phyloP scores from a whole-genome alignment of 2,329 filamentous ascomycete genomes.

The Cadophora gregata region DNA sequence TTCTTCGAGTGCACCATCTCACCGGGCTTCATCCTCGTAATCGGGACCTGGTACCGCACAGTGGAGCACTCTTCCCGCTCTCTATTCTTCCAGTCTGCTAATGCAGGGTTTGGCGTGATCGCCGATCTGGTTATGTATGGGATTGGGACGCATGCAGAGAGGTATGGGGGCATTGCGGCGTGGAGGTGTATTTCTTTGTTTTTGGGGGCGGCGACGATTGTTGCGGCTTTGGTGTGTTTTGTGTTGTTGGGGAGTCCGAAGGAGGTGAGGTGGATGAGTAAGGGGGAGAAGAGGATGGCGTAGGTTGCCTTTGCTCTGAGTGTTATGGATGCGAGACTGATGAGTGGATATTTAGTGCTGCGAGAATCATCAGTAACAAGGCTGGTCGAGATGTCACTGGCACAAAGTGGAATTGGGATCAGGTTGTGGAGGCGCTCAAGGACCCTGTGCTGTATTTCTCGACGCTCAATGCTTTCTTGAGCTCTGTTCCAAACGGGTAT shows the following conservation, averaged over 20 bases:
- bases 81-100: slow-evolving; percentile 47
- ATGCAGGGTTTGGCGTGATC: slow-evolving; percentile 44
- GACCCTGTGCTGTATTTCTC: slow-evolving; percentile 46
- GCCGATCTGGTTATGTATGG: slow-evolving; percentile 35
- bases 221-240: slow-evolving; percentile 33
- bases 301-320: background rate
- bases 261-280: slow-evolving; percentile 38
- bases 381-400: slow-evolving; percentile 32
- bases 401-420: slow-evolving; percentile 44
- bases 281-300: slow-evolving; percentile 36
- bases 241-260: slow-evolving; percentile 37
- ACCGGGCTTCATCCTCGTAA: slow-evolving; percentile 46
- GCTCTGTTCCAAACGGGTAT: slow-evolving; percentile 46
- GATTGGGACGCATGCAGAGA: slow-evolving; percentile 31
- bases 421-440: slow-evolving; percentile 47
- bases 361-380: slow-evolving; percentile 34
- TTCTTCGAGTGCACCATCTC: slow-evolving; percentile 48
- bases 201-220: slow-evolving; percentile 33
- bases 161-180: slow-evolving; percentile 30
- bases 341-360: slow-evolving; percentile 21
- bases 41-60: slow-evolving; percentile 45
- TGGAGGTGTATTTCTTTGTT: slow-evolving; percentile 36
- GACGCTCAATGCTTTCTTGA: slow-evolving; percentile 38
- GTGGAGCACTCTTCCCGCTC: slow-evolving; percentile 46
- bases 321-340: background rate